These are phyloP conservation scores for Yarrowia divulgata DNA, from an alignment of 805 yeast genomes.

Conservation along the genomic window DNA sequence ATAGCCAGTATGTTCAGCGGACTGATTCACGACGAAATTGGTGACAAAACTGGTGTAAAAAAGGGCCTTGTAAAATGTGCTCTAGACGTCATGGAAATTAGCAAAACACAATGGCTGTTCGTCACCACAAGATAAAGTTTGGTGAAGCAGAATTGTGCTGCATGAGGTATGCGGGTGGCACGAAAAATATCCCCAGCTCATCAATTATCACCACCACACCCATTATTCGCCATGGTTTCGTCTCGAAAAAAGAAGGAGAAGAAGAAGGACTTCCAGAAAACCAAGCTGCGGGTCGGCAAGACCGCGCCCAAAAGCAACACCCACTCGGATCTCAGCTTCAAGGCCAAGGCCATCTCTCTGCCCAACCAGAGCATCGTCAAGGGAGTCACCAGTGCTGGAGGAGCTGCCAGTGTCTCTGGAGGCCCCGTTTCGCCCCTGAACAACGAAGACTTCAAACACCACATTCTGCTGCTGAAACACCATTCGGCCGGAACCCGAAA, in stretches of 20 bases:
- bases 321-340: conserved; percentile 85
- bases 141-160: background rate
- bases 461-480: conserved; percentile 75
- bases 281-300: conserved; percentile 89
- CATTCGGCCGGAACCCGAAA: conserved; percentile 74
- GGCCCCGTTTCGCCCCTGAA: conserved; percentile 31
- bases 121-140: too few species aligned
- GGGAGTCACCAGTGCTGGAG: conserved; percentile 10
- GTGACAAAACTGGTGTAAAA: too few species aligned
- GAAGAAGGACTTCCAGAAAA: conserved; percentile 75
- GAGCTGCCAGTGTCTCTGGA: background rate
- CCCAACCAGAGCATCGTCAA: conserved; percentile 55
- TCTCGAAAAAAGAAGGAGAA: conserved; percentile 65
- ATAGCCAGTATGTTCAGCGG: too few species aligned
- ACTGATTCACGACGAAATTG: too few species aligned
- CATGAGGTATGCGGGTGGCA: background rate
- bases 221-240: conserved; percentile 46
- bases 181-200: background rate
- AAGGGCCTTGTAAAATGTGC: too few species aligned
- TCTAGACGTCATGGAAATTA: too few species aligned
- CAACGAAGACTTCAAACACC: conserved; percentile 54
- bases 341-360: conserved; percentile 64
- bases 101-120: too few species aligned
- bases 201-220: conserved; percentile 4
- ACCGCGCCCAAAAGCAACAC: conserved; percentile 72